Percentiles rank a stretch among this genome's conserved stretches.
phyloP scores from a whole-genome alignment of 305 asterid species.

The Solanum hybrid region DNA sequence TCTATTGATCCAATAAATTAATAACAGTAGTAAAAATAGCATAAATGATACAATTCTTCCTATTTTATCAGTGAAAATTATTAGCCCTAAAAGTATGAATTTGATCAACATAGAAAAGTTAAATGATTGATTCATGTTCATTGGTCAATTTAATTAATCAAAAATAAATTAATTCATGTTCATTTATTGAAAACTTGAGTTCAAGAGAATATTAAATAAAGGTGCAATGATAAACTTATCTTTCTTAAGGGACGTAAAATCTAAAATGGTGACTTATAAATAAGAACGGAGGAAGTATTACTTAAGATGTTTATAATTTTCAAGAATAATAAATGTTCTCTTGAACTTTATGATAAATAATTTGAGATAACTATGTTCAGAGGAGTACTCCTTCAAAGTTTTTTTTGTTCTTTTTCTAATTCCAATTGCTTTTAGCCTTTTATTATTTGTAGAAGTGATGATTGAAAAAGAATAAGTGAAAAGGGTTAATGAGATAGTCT shows the following conservation, averaged over 20 bases:
- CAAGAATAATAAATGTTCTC: not conserved
- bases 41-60: too few relatives aligned
- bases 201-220: too few relatives aligned
- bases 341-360: not conserved
- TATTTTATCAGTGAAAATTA: too few relatives aligned
- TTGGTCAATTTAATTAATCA: not conserved
- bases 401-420: too few relatives aligned
- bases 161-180: too few relatives aligned
- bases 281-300: not conserved
- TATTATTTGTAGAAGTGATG: not conserved
- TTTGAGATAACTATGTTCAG: not conserved
- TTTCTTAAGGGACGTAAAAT: not conserved
- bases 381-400: not conserved
- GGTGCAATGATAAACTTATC: not conserved
- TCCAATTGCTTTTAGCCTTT: not conserved
- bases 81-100: too few relatives aligned
- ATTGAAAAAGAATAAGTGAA: slow-evolving; percentile 8
- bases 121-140: not conserved
- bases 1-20: not conserved
- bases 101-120: too few relatives aligned
- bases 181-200: not conserved
- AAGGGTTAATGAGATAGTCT: slow-evolving; percentile 31
- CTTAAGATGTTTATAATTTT: not conserved
- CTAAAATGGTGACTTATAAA: too few relatives aligned
- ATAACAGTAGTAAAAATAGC: not conserved